Evolutionary conservation across 2,329 filamentous ascomycete genomes (phyloP).

Genomic region (Xylariaceae sp.): DNA sequence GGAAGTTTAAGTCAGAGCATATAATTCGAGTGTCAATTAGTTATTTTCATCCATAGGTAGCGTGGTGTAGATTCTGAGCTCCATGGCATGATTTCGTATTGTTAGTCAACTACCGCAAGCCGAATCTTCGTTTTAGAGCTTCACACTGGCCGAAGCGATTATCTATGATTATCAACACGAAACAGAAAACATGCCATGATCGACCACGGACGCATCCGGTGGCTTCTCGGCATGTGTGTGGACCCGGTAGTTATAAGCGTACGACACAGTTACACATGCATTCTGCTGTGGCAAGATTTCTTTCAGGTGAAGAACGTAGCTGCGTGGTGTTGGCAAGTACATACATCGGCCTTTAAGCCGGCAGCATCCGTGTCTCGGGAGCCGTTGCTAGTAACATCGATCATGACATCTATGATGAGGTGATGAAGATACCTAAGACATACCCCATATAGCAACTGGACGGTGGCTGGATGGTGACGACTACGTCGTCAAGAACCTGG

Average conservation of each 20-base stretch:
- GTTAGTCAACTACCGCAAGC: not conserved
- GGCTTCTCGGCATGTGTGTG: constrained; percentile 30
- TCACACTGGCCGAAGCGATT: constrained; percentile 5
- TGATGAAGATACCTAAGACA: too few species aligned
- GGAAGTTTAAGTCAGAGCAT: not conserved
- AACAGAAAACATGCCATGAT: constrained; percentile 11
- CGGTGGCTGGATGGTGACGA: too few species aligned
- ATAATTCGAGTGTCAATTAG: not conserved
- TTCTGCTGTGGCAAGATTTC: not conserved
- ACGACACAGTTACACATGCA: not conserved
- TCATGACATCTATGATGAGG: not conserved
- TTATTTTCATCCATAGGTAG: not conserved
- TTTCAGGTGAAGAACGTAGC: not conserved
- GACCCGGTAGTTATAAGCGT: constrained; percentile 16
- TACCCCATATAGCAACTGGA: too few species aligned
- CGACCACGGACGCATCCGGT: constrained; percentile 21
- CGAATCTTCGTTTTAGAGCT: too few species aligned
- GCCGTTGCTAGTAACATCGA: not conserved
- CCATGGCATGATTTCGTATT: not conserved
- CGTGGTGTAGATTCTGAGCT: not conserved
- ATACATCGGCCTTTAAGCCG: too few species aligned
- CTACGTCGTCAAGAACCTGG: too few species aligned
- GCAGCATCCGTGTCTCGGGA: too few species aligned
- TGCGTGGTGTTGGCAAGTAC: not conserved
- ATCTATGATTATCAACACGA: constrained; percentile 4